Evolutionary conservation across 2,329 filamentous ascomycete species (phyloP).

Genomic region (Fusarium vanettenii): DNA sequence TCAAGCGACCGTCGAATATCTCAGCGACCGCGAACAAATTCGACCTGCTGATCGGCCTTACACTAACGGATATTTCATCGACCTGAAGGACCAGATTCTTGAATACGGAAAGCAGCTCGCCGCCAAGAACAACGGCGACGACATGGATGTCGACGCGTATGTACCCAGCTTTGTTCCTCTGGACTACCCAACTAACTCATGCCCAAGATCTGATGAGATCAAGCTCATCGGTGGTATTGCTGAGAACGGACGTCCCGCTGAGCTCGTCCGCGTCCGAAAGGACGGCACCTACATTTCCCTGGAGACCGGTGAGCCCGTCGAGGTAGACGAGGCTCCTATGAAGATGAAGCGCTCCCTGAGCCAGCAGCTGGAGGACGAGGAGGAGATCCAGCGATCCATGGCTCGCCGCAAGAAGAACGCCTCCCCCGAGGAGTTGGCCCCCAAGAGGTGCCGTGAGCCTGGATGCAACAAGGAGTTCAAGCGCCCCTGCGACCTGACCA

Average conservation of each 20-base stretch:
- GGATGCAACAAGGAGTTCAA: conserved; percentile 94
- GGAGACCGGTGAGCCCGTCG: conserved; percentile 74
- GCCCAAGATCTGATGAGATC: conserved; percentile 70
- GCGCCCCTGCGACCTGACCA: conserved; percentile 95
- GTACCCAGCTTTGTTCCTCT: conserved; percentile 50
- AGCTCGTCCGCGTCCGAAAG: conserved; percentile 85
- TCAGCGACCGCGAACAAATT: conserved; percentile 87
- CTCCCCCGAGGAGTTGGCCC: conserved; percentile 83
- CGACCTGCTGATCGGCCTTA: conserved; percentile 89
- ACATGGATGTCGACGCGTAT: conserved; percentile 70
- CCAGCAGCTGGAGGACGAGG: conserved; percentile 80
- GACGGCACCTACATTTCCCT: conserved; percentile 84
- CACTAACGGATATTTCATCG: conserved; percentile 96
- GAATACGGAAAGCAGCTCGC: conserved; percentile 89
- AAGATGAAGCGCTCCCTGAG: conserved; percentile 75
- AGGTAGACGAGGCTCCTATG: conserved; percentile 62
- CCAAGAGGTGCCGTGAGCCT: conserved; percentile 78
- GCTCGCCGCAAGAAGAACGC: conserved; percentile 95
- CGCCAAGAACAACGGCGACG: conserved; percentile 71
- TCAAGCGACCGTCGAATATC: conserved; percentile 86
- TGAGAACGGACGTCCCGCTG: conserved; percentile 83
- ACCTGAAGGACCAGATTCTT: conserved; percentile 92
- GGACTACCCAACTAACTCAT: conserved; percentile 44
- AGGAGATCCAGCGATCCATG: conserved; percentile 90
- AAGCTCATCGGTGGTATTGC: conserved; percentile 84